phyloP scores from a whole-genome alignment of 2,329 filamentous ascomycete species.

The Calonectria hawksworthii region DNA sequence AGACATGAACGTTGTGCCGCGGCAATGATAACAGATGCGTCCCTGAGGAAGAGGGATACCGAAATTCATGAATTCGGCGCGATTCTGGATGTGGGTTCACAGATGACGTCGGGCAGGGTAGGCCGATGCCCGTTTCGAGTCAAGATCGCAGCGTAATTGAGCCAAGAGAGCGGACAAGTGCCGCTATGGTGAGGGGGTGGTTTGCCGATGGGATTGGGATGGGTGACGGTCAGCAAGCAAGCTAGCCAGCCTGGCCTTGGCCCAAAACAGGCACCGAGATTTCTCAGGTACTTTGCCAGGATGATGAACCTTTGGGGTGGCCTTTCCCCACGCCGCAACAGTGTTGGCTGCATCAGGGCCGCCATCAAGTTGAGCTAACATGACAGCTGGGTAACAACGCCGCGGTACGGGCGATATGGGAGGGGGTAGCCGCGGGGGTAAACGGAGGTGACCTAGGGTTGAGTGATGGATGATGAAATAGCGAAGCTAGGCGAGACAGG shows the following conservation, averaged over 20 bases:
- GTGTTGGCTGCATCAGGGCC: not conserved
- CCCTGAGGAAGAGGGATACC: not conserved
- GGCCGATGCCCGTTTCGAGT: not conserved
- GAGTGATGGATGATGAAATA: not conserved
- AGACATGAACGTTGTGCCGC: not conserved
- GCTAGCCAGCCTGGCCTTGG: conserved; percentile 6
- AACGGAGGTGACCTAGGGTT: not conserved
- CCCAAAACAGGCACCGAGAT: conserved; percentile 21
- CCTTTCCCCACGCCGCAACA: conserved; percentile 21
- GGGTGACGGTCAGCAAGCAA: conserved; percentile 10
- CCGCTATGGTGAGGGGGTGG: conserved; percentile 9
- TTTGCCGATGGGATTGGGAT: conserved; percentile 17
- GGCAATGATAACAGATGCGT: not conserved
- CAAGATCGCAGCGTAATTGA: not conserved
- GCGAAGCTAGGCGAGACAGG: not conserved
- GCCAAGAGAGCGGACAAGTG: not conserved
- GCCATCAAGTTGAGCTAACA: not conserved
- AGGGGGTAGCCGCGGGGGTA: not conserved
- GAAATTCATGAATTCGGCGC: not conserved
- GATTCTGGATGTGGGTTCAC: not conserved
- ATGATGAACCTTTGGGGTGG: not conserved
- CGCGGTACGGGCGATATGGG: not conserved
- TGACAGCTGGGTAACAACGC: not conserved
- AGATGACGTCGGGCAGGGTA: conserved; percentile 4
- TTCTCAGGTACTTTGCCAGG: not conserved